phyloP scores from a whole-genome alignment of 331 rosid genomes.

The Erythrophleum ivorense region DNA sequence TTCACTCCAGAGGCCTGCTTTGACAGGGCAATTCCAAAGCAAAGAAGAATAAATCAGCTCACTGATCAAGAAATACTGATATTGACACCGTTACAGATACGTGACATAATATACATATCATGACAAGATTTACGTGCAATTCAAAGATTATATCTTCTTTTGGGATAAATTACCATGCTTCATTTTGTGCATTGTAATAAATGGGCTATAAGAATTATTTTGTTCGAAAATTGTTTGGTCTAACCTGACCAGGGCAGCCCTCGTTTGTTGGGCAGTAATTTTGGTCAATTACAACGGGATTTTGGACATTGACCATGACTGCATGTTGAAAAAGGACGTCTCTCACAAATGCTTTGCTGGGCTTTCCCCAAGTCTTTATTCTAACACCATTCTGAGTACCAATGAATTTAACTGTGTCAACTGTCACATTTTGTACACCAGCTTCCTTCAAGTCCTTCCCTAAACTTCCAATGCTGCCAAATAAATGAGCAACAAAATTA shows the following conservation, averaged over 20 bases:
- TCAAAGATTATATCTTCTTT: no score
- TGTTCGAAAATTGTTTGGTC: neutral
- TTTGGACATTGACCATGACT: conserved; percentile 54
- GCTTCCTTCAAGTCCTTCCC: conserved; percentile 57
- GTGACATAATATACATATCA: no score
- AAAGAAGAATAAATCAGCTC: no score
- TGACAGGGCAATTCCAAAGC: no score
- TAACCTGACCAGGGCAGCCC: conserved; percentile 56
- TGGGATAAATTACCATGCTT: no score
- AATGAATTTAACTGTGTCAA: conserved; percentile 46
- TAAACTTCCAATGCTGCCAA: conserved; percentile 71
- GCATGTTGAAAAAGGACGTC: conserved; percentile 55
- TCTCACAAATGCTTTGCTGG: conserved; percentile 55
- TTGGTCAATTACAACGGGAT: conserved; percentile 68
- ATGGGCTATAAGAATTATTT: neutral
- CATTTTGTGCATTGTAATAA: neutral
- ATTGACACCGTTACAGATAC: no score
- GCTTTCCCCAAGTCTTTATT: conserved; percentile 75
- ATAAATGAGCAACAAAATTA: neutral
- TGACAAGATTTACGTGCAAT: no score
- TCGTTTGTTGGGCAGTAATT: conserved; percentile 58
- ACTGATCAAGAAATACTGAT: no score
- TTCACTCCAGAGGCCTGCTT: conserved; percentile 66
- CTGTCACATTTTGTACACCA: conserved; percentile 71
- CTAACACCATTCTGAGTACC: conserved; percentile 68